Evolutionary conservation across 2,329 filamentous ascomycete species (phyloP).

Genomic region (Ceratocystiopsis brevicomis): DNA sequence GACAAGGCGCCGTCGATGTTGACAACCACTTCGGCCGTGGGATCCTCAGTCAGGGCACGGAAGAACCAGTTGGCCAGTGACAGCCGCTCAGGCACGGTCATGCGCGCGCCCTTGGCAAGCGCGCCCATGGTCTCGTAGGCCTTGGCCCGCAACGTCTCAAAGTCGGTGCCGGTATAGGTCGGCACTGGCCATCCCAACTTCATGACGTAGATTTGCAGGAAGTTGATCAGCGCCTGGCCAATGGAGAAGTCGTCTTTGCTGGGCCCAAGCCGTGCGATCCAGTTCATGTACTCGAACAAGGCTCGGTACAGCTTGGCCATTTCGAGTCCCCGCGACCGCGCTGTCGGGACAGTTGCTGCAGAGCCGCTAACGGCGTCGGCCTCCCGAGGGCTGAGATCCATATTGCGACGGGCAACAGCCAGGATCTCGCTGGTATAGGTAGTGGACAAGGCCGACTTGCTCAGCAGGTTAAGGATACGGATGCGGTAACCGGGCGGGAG

Average conservation of each 20-base stretch:
- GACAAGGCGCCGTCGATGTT: constrained; percentile 82
- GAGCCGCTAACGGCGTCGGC: too few species aligned
- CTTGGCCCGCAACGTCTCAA: constrained; percentile 51
- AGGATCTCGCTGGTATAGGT: constrained; percentile 49
- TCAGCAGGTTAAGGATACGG: constrained; percentile 55
- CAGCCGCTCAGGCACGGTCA: constrained; percentile 29
- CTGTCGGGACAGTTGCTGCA: neutral
- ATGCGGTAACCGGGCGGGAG: constrained; percentile 55
- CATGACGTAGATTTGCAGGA: constrained; percentile 55
- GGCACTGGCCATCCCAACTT: constrained; percentile 67
- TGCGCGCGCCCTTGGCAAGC: constrained; percentile 45
- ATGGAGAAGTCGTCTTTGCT: constrained; percentile 32
- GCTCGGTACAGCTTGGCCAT: constrained; percentile 62
- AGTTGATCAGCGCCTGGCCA: constrained; percentile 37
- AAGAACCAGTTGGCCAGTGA: constrained; percentile 58
- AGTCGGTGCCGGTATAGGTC: constrained; percentile 29
- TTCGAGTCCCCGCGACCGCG: constrained; percentile 43
- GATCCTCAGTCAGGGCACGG: constrained; percentile 61
- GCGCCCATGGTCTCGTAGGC: constrained; percentile 86
- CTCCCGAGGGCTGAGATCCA: constrained; percentile 9
- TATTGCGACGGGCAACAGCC: constrained; percentile 50
- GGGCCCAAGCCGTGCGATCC: constrained; percentile 59
- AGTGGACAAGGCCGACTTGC: constrained; percentile 58
- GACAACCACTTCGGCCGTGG: constrained; percentile 55
- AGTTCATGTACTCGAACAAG: constrained; percentile 72